Conservation (phyloP, 2,329 filamentous ascomycete species). For the Ascochyta koolunga region DNA sequence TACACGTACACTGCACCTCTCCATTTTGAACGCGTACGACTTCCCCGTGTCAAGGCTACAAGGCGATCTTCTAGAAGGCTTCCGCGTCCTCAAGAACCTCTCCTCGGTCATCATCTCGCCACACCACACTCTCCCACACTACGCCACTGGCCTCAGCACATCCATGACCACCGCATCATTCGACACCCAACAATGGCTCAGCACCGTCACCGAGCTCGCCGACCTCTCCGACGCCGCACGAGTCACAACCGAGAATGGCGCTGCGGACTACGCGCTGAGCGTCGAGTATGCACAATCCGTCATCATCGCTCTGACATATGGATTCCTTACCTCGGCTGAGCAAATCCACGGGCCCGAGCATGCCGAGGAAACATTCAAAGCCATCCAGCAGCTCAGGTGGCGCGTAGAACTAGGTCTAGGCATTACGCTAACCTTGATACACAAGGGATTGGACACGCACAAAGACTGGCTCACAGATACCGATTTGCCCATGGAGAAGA, state of each 20-base stretch:
- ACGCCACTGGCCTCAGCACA: conserved; percentile 28
- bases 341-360: conserved; percentile 6
- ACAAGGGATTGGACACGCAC: conserved; percentile 9
- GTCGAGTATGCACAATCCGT: conserved; percentile 33
- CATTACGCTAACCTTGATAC: conserved; percentile 25
- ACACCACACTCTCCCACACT: conserved; percentile 31
- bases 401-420: conserved; percentile 34
- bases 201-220: conserved; percentile 21
- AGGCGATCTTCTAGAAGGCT: conserved; percentile 42
- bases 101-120: conserved; percentile 25
- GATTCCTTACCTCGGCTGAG: conserved; percentile 39
- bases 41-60: conserved; percentile 34
- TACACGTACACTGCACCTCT: conserved; percentile 28
- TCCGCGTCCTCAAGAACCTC: conserved; percentile 34
- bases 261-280: conserved; percentile 21
- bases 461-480: conserved; percentile 22
- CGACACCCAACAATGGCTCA: conserved; percentile 22
- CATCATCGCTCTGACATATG: conserved; percentile 41
- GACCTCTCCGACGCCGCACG: conserved; percentile 29
- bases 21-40: conserved; percentile 32
- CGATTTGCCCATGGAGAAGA: background rate
- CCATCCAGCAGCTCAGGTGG: conserved; percentile 40
- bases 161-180: conserved; percentile 25
- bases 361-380: conserved; percentile 12
- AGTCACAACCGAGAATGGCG: conserved; percentile 5